Evolutionary conservation across 306 rosid species (phyloP).

Genomic region (Spatholobus suberectus): DNA sequence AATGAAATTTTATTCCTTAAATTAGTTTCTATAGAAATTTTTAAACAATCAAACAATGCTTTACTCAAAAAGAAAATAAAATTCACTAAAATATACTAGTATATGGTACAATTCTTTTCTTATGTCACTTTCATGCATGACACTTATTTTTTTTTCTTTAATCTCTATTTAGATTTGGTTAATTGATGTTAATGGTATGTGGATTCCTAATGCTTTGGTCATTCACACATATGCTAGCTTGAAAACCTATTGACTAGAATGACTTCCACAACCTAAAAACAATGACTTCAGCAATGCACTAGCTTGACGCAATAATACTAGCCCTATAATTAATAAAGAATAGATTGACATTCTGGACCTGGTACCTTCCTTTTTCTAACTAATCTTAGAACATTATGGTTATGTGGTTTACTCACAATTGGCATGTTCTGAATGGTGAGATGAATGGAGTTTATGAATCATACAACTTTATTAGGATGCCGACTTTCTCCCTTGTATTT

Average conservation of each 20-base stretch:
- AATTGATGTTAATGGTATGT: background rate
- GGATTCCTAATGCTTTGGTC: conserved; percentile 25
- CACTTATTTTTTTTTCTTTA: background rate
- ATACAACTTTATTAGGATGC: background rate
- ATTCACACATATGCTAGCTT: background rate
- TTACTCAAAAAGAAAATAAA: background rate
- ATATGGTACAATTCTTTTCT: background rate
- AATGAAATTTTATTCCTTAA: background rate
- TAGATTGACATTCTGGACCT: background rate
- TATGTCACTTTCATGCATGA: background rate
- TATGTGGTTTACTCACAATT: background rate
- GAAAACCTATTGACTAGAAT: background rate
- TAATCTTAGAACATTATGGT: background rate
- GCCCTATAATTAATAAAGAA: background rate
- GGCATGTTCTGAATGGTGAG: background rate
- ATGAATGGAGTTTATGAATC: background rate
- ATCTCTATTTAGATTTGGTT: background rate
- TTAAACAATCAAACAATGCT: background rate
- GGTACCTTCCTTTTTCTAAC: background rate
- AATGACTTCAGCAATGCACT: conserved; percentile 45
- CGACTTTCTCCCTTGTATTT: background rate
- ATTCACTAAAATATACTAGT: background rate
- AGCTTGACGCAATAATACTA: conserved; percentile 35
- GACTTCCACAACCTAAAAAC: background rate
- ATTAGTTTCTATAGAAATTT: background rate